phyloP scores from a whole-genome alignment of 1,284 basidiomycete genomes.

The Ustilago hordei region DNA sequence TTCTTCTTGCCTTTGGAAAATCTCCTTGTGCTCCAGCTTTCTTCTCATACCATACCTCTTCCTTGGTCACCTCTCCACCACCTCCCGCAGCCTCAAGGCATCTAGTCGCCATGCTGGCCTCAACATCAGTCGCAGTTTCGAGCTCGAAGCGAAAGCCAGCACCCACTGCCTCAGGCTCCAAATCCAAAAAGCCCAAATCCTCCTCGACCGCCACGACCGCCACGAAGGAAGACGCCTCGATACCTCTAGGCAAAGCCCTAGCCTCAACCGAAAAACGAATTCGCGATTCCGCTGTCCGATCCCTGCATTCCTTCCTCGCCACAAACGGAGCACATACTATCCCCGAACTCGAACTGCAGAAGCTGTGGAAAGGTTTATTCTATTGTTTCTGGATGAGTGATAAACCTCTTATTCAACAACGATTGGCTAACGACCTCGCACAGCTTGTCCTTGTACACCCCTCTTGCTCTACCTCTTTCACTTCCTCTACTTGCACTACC shows the following conservation, averaged over 20 bases:
- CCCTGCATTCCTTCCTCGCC: conserved; percentile 76
- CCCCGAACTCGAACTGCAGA: conserved; percentile 82
- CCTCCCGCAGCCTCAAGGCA: neutral
- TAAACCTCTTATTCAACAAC: conserved; percentile 95
- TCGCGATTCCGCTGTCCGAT: conserved; percentile 85
- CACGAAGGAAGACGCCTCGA: conserved; percentile 16
- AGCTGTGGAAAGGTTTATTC: conserved; percentile 97
- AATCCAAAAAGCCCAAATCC: conserved; percentile 21
- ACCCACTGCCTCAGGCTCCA: neutral
- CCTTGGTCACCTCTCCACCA: neutral
- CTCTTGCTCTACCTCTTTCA: neutral
- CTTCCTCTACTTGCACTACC: neutral
- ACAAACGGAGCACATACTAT: conserved; percentile 70
- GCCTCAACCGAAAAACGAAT: conserved; percentile 74
- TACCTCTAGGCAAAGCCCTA: conserved; percentile 61
- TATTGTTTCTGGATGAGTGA: conserved; percentile 99
- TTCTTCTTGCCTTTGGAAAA: neutral
- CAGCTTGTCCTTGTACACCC: conserved; percentile 73
- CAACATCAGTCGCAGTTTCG: conserved; percentile 9
- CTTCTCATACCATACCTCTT: neutral
- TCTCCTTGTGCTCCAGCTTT: neutral
- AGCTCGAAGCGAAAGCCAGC: conserved; percentile 26
- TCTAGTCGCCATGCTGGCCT: neutral
- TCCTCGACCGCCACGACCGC: neutral
- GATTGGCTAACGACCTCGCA: conserved; percentile 85